Conservation (phyloP, 306 rosid species). For the Delonix regia region DNA sequence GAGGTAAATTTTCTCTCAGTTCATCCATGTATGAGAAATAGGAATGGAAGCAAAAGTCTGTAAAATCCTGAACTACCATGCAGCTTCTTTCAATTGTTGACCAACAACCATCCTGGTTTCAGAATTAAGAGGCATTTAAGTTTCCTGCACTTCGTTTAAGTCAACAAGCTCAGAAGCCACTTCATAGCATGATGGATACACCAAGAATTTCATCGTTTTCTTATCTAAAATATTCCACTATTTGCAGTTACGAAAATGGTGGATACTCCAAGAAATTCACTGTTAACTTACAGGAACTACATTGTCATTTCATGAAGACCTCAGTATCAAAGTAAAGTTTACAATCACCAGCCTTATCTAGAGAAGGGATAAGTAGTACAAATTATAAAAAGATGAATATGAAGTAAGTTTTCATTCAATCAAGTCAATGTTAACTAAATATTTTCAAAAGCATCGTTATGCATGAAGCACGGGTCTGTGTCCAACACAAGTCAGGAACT, state of each 20-base stretch:
- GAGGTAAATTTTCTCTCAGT: slow-evolving; percentile 58
- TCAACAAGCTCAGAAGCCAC: slow-evolving; percentile 6
- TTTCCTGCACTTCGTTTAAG: slow-evolving; percentile 14
- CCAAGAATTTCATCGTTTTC: background rate
- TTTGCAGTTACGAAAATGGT: background rate
- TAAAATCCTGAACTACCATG: slow-evolving; percentile 66
- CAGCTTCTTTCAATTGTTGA: slow-evolving; percentile 70
- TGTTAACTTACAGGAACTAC: background rate
- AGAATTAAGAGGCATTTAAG: slow-evolving; percentile 28
- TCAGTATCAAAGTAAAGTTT: background rate
- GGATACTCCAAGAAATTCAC: background rate
- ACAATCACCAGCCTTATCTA: background rate
- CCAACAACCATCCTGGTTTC: slow-evolving; percentile 70
- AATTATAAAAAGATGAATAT: background rate
- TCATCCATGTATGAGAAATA: slow-evolving; percentile 91
- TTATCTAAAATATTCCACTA: background rate
- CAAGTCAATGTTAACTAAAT: background rate
- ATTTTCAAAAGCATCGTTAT: background rate
- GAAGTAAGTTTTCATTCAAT: background rate
- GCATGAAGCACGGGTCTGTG: background rate
- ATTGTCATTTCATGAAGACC: background rate
- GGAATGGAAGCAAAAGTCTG: slow-evolving; percentile 81
- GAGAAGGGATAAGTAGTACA: background rate
- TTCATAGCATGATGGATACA: background rate
- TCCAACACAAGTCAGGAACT: background rate